A percentile compares a stretch with the other conserved stretches of the same genome.
These are phyloP conservation scores for Moniliella sp. DNA, from an alignment of 1,284 basidiomycete species.

Conservation along the genomic window DNA sequence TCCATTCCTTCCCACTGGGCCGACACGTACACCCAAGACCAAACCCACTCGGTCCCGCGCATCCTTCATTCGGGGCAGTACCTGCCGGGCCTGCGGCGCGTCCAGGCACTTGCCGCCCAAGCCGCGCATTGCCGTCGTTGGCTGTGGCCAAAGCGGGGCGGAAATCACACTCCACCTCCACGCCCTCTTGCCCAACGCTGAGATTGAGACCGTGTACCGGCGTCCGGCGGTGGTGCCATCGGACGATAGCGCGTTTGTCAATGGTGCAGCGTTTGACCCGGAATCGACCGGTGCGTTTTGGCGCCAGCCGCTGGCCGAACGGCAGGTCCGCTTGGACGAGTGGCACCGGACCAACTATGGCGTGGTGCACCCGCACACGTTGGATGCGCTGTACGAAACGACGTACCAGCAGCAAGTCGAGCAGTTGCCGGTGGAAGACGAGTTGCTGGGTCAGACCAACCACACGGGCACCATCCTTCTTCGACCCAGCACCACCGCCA, in stretches of 20 bases:
- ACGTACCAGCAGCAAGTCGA: constrained; percentile 29
- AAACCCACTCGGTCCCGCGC: constrained; percentile 3
- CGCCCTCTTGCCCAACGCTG: constrained; percentile 20
- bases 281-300: constrained; percentile 28
- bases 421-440: too few species aligned
- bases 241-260: constrained; percentile 30
- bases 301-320: constrained; percentile 11
- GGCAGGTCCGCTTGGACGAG: constrained; percentile 18
- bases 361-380: constrained; percentile 20
- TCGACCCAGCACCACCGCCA: constrained; percentile 6
- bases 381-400: constrained; percentile 20
- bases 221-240: constrained; percentile 25
- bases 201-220: constrained; percentile 25
- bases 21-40: constrained; percentile 8
- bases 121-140: constrained; percentile 25
- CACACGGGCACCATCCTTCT: constrained; percentile 8
- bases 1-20: constrained; percentile 14
- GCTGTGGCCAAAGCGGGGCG: constrained; percentile 27
- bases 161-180: constrained; percentile 28
- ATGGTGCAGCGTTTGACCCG: constrained; percentile 29
- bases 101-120: constrained; percentile 3
- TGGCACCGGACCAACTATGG: constrained; percentile 32
- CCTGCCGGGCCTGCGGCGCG: constrained; percentile 7
- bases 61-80: constrained; percentile 24
- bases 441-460: constrained; percentile 11